A percentile compares a stretch with the other conserved stretches of the same genome.
Evolutionary conservation across 495 filamentous ascomycete species (phyloP).

Genomic region (Hypoxylon fuscum): DNA sequence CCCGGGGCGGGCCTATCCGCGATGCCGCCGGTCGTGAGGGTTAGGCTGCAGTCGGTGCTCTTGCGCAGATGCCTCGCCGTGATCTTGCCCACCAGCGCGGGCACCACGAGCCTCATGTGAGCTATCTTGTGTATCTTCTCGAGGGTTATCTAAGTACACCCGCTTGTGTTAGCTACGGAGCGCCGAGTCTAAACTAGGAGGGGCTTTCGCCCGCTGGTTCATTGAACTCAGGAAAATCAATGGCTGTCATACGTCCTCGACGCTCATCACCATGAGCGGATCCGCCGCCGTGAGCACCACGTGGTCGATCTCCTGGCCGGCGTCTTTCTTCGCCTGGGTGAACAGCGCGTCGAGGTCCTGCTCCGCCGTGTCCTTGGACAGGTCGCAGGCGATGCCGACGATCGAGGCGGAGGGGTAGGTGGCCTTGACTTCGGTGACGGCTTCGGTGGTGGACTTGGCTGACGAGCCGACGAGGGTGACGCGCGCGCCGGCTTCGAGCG

Average conservation of each 20-base stretch:
- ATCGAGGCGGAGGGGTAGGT: conserved; percentile 40
- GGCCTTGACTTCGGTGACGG: conserved; percentile 50
- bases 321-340: conserved; percentile 35
- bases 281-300: conserved; percentile 69
- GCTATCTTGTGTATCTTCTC: conserved; percentile 48
- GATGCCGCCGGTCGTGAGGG: conserved; percentile 62
- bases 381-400: conserved; percentile 59
- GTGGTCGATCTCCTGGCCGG: conserved; percentile 65
- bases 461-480: conserved; percentile 66
- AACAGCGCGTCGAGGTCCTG: conserved; percentile 59
- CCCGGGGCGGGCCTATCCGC: conserved; percentile 54
- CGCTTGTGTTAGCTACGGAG: too few species aligned
- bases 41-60: conserved; percentile 55
- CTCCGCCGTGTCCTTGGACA: conserved; percentile 56
- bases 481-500: conserved; percentile 58
- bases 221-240: too few species aligned
- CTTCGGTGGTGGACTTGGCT: conserved; percentile 48
- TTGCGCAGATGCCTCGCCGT: conserved; percentile 55
- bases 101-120: conserved; percentile 62
- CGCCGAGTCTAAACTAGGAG: too few species aligned
- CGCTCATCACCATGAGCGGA: conserved; percentile 43
- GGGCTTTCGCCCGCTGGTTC: too few species aligned
- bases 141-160: too few species aligned
- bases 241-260: conserved; percentile 55
- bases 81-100: conserved; percentile 63